phyloP scores from a whole-genome alignment of 2,329 filamentous ascomycete genomes.

The Fusarium denticulatum region DNA sequence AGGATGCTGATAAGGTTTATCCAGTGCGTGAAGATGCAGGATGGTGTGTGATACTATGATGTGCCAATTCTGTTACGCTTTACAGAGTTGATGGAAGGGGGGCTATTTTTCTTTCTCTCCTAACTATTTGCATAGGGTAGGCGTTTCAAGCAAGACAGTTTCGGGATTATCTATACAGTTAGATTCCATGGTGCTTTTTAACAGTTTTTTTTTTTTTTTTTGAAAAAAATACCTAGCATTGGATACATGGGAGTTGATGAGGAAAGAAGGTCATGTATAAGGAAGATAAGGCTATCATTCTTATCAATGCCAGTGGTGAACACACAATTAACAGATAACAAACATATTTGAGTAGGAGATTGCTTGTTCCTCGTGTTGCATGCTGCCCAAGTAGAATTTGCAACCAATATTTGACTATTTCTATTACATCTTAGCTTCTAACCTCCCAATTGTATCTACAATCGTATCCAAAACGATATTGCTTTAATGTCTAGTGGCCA shows the following conservation, averaged over 20 bases:
- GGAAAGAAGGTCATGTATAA: background rate
- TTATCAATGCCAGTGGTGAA: background rate
- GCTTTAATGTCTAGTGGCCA: background rate
- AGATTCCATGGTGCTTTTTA: conserved; percentile 21
- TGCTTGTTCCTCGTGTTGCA: background rate
- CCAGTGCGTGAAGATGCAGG: background rate
- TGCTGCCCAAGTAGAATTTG: background rate
- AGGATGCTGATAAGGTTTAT: conserved; percentile 30
- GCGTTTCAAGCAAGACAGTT: conserved; percentile 32
- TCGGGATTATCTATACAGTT: conserved; percentile 12
- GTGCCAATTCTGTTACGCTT: background rate
- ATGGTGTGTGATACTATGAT: conserved; percentile 5
- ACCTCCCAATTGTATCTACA: background rate
- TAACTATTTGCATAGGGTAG: conserved; percentile 37
- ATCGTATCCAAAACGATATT: background rate
- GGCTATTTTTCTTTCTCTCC: conserved; percentile 2
- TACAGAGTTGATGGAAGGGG: background rate
- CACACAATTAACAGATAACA: background rate
- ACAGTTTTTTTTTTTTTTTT: background rate
- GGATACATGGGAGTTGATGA: background rate
- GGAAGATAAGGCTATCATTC: conserved; percentile 1
- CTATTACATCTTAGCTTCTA: background rate
- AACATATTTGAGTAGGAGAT: background rate
- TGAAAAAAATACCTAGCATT: conserved; percentile 4
- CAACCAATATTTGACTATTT: background rate